phyloP scores from a whole-genome alignment of 2,329 filamentous ascomycete genomes.

The Beauveria brongniartii region DNA sequence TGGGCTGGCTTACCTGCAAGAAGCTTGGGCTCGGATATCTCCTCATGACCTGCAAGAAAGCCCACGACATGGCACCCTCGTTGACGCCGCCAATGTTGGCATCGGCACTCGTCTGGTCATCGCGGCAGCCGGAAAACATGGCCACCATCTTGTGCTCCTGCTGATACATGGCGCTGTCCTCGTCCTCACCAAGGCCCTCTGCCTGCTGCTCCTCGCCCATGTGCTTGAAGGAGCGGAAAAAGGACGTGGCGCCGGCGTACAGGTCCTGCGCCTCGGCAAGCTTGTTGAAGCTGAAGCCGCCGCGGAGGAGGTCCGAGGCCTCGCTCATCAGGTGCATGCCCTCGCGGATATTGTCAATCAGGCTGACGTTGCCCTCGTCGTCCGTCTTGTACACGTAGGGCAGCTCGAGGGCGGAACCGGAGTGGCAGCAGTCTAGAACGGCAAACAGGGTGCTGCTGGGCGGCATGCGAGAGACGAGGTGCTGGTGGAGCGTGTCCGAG shows the following conservation, averaged over 20 bases:
- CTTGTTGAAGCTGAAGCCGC: slow-evolving; percentile 10
- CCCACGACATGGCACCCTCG: slow-evolving; percentile 11
- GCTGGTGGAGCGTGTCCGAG: slow-evolving; percentile 52
- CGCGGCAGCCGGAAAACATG: slow-evolving; percentile 88
- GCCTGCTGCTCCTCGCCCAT: slow-evolving; percentile 9
- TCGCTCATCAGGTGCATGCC: slow-evolving; percentile 8
- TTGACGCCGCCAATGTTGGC: slow-evolving; percentile 8
- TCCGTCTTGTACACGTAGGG: slow-evolving; percentile 42
- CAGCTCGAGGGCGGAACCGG: slow-evolving; percentile 48
- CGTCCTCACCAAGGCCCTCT: background rate
- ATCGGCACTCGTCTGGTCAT: slow-evolving; percentile 57
- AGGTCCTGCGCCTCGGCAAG: slow-evolving; percentile 10
- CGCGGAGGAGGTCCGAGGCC: slow-evolving; percentile 4
- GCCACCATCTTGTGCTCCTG: slow-evolving; percentile 44
- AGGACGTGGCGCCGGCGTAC: slow-evolving; percentile 8
- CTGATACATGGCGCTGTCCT: slow-evolving; percentile 2
- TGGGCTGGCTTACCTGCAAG: background rate
- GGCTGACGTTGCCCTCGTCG: slow-evolving; percentile 9
- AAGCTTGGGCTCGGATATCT: background rate
- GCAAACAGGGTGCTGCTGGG: slow-evolving; percentile 57
- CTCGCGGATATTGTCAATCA: slow-evolving; percentile 3
- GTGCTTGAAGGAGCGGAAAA: slow-evolving; percentile 9
- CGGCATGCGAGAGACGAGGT: slow-evolving; percentile 55
- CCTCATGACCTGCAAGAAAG: slow-evolving; percentile 9
- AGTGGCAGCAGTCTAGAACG: slow-evolving; percentile 51